Evolutionary conservation across 192 early-diverging fungal genomes (phyloP), one percentile per base, ranked within the genome.

Genomic region (Geranomyces variabilis): DNA sequence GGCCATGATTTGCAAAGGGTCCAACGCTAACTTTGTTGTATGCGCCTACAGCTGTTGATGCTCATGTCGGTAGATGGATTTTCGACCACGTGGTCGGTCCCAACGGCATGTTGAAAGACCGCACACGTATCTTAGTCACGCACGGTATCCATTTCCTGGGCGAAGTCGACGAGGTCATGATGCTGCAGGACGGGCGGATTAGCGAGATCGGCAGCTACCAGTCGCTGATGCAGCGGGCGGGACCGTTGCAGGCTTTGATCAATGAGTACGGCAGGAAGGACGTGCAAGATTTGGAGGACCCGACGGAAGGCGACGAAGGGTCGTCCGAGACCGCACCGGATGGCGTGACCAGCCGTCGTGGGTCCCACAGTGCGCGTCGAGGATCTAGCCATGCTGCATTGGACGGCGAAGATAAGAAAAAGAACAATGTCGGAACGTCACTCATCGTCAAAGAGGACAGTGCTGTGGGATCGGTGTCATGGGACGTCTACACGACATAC

Each of bases 51-150:
- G 85, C 85, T 44, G 89, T 92, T 29, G 91, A 92, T 74, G 90
- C 89, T 9, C 91, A 92, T 74, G 90, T 91, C 0, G 89, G 89
- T 6, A 75, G 84, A 1, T 89, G 91, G 57, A 90, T 99, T 26
- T 96, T 96, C 77, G 89, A 96, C 60, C 74, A 94, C 43, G 93
- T 95, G 0, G 79, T 98, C 61, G 95, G 95, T 19, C 91, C 93
- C 41, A 80, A 88, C n/a, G 95, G 94, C 14, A 69, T 97, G 55
- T 82, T 97, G 17, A 84, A 85, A 24, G 82, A 82, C 47, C 94
- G 95, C 70, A 76, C 89, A 31, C 87, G 94, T 28, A 74, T 98
- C 36, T 84, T 95, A 49, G 93, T 94, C 24, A 83, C 81, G 5
- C 79, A 83, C 61, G 77, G 78, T 26, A 90, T 97, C 51, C 89